Percentiles rank a stretch among this genome's conserved stretches.
phyloP scores from a whole-genome alignment of 2,329 filamentous ascomycete genomes.

The Aspergillus sp. region DNA sequence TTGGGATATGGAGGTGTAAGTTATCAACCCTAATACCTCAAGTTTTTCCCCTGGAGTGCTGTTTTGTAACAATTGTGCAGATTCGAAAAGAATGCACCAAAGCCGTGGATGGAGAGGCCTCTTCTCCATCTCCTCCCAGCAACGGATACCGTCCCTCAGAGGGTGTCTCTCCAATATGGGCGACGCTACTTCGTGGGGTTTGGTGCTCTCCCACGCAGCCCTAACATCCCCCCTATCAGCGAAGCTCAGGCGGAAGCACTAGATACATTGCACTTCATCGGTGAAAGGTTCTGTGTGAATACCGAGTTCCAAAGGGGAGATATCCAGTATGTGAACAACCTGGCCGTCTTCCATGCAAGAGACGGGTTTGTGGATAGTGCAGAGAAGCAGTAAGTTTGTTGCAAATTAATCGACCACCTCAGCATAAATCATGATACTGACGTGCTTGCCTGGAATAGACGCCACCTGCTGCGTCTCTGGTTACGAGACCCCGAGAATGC shows the following conservation, averaged over 20 bases:
- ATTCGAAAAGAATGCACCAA: neutral
- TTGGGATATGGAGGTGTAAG: slow-evolving; percentile 34
- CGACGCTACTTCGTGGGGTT: slow-evolving; percentile 58
- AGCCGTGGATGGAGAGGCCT: slow-evolving; percentile 26
- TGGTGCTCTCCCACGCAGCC: slow-evolving; percentile 41
- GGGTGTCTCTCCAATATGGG: slow-evolving; percentile 61
- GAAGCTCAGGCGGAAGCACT: slow-evolving; percentile 51
- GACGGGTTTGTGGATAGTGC: slow-evolving; percentile 45
- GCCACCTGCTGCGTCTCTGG: slow-evolving; percentile 50
- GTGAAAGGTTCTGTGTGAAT: slow-evolving; percentile 42
- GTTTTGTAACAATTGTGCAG: neutral
- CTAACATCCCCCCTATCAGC: slow-evolving; percentile 46
- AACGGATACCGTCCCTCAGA: slow-evolving; percentile 48
- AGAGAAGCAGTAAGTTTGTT: slow-evolving; percentile 37
- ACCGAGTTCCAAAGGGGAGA: slow-evolving; percentile 51
- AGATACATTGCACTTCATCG: slow-evolving; percentile 52
- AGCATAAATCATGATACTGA: slow-evolving; percentile 4
- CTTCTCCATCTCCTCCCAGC: slow-evolving; percentile 54
- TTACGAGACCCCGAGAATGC: slow-evolving; percentile 48
- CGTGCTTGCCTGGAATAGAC: slow-evolving; percentile 24
- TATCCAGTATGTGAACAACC: slow-evolving; percentile 54
- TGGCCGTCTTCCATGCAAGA: slow-evolving; percentile 52
- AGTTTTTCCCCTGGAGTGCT: neutral
- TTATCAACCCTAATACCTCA: neutral
- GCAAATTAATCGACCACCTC: neutral